Evolutionary conservation across 83 land plant genomes (phyloP).

Genomic region (Diphasiastrum complanatum): DNA sequence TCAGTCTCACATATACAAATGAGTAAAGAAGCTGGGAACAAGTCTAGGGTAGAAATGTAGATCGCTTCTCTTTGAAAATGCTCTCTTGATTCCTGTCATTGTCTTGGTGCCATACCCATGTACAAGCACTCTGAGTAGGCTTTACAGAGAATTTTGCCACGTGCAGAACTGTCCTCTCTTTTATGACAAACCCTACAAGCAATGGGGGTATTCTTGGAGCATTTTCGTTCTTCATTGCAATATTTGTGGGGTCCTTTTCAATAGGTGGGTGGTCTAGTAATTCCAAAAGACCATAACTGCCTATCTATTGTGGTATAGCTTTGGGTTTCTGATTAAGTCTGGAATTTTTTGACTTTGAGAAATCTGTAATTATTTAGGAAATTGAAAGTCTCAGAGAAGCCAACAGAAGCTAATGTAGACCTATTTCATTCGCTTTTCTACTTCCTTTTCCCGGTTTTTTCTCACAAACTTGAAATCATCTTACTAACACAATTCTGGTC

Average conservation of each 20-base stretch:
- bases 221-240: conserved; percentile 24
- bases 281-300: not conserved
- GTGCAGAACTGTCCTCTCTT: conserved; percentile 32
- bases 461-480: too few relatives aligned
- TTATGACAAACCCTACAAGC: conserved; percentile 18
- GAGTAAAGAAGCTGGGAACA: too few relatives aligned
- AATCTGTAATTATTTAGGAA: too few relatives aligned
- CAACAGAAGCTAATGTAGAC: too few relatives aligned
- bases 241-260: conserved; percentile 33
- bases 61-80: too few relatives aligned
- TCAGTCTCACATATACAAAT: too few relatives aligned
- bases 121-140: too few relatives aligned
- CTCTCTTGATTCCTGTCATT: not conserved
- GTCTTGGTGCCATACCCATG: not conserved
- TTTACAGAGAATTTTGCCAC: not conserved
- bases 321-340: not conserved
- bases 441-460: too few relatives aligned
- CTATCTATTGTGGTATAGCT: not conserved
- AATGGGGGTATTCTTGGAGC: conserved; percentile 22
- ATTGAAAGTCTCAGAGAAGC: too few relatives aligned
- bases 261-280: conserved; percentile 12
- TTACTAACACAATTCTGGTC: not conserved
- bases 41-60: too few relatives aligned
- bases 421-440: too few relatives aligned
- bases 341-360: too few relatives aligned